Evolutionary conservation across 2,329 filamentous ascomycete species (phyloP), one percentile per base, ranked within the genome.

Genomic region (Claviceps capensis): DNA sequence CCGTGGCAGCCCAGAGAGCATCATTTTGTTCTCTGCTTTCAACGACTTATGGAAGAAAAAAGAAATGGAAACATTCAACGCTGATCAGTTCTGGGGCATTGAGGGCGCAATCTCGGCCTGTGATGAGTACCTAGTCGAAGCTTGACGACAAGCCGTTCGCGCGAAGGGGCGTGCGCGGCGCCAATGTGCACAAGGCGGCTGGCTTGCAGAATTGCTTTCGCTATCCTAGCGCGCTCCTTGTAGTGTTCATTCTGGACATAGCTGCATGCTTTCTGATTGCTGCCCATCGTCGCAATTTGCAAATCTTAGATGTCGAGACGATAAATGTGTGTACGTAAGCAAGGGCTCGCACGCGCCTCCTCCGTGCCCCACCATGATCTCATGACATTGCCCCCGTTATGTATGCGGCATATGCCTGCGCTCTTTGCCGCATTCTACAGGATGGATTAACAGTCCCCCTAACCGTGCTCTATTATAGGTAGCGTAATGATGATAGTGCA

Each of bases 81-180:
- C 85, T 2, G 88, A 95, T 70, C 77, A 82, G 64, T 88, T 75
- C 67, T 93, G 87, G 85, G 88, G 87, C 36, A 79, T 86, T 50
- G 59, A 60, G 36, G 65, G 64, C n/a, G 60, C 61, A 36, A 52
- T 61, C 5, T 56, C 59, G n/a, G 48, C 52, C 9, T 63, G 56
- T 47, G 56, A 56, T 43, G 30, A 48, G 17, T 51, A 23, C 23
- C 23, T 23, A 49, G 41, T 19, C 17, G 3, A 42, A 42, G 17
- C n/a, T n/a, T 44, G 42, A 43, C 19, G 5, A 38, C 45, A 16
- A 47, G 4, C 13, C n/a, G 13, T 30, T 3, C 26, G 26, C 26
- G 26, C 26, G 26, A 30, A 30, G 26, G 26, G 26, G 23, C 23
- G 23, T 30, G 8, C 26, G 26, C 26, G 26, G 26, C 26, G 8